phyloP scores from a whole-genome alignment of 805 yeast genomes.

The Jamesozyma rosinii region DNA sequence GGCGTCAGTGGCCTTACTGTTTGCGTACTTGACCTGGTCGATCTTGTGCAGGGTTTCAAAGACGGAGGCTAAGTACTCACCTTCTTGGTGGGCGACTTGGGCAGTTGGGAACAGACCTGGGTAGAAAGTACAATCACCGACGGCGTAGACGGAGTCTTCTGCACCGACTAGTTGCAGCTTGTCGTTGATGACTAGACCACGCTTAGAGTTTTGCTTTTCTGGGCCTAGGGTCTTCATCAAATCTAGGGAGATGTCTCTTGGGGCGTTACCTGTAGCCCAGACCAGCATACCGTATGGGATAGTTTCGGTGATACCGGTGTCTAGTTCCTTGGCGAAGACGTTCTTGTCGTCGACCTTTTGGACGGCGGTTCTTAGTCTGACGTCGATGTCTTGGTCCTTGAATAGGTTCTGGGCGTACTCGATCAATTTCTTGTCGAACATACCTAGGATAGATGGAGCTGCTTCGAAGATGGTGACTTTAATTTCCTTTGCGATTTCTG shows the following conservation, averaged over 20 bases:
- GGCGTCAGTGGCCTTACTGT: constrained; percentile 31
- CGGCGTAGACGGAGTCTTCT: constrained; percentile 63
- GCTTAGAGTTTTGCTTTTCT: constrained; percentile 67
- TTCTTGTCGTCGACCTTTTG: constrained; percentile 66
- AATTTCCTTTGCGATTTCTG: constrained; percentile 72
- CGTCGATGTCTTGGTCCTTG: constrained; percentile 55
- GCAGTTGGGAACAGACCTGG: constrained; percentile 93
- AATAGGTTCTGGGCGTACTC: constrained; percentile 76
- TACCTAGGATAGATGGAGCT: constrained; percentile 73
- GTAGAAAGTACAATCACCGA: constrained; percentile 88
- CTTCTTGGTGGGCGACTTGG: constrained; percentile 94
- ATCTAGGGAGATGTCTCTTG: constrained; percentile 62
- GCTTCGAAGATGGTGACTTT: constrained; percentile 84
- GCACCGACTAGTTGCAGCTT: constrained; percentile 76
- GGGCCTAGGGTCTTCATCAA: constrained; percentile 61
- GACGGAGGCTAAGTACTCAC: constrained; percentile 65
- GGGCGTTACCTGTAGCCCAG: constrained; percentile 97
- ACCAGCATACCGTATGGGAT: constrained; percentile 88
- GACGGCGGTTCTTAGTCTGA: constrained; percentile 80
- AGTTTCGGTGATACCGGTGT: constrained; percentile 52
- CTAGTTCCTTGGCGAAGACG: constrained; percentile 62
- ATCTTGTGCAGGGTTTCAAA: constrained; percentile 57
- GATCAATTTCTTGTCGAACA: constrained; percentile 59
- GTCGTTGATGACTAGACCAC: constrained; percentile 84
- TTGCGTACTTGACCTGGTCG: constrained; percentile 40